Base-by-base conservation (phyloP, 1,139 yeast species). In the Pichia sp. region DNA sequence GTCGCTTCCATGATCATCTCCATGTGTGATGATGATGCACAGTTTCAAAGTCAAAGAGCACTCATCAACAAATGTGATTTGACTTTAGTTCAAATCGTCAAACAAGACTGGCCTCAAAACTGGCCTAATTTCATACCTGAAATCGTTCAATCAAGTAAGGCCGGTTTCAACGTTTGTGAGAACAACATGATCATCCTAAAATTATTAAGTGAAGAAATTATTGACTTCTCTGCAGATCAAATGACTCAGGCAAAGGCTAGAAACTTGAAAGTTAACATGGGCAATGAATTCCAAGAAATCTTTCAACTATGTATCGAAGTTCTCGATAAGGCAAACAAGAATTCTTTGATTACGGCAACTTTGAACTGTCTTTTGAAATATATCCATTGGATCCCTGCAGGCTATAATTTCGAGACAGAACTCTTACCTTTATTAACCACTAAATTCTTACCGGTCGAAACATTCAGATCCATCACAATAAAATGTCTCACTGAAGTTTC, bases 51-150 rank as follows among this genome's bases (percentile, higher is more conserved):
- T 32, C 88, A 88, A 56, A 78, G 79, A 55, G 80, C 96, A 16
- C 70, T 91, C 54, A 85, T 91, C 52, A 86, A 84, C 63, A 93
- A 93, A 60, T 88, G 91, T 51, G 96, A 91, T 62, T 70, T 91
- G 56, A 91, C 97, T 7, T 68, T 91, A 54, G 98, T 91, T 27
- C 94, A 91, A 54, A 80, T 91, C 35, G 74, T 91, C 54, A 91
- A 91, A 57, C 97, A 93, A 62, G 99, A 91, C 58, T 91, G 99
- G 99, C 99, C 99, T 27, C 87, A 80, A 50, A 84, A 87, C 56
- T 91, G 99, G 99, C 97, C 97, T 17, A 85, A 83, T 51, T 91
- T 93, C 53, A 82, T 91, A 37, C 96, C 97, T 12, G 98, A 93
- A 58, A 74, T 91, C 45, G 93, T 91, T 30, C 72, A 72, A 45